phyloP scores from a whole-genome alignment of 2,329 filamentous ascomycete species.

The Polytolypa hystricis region DNA sequence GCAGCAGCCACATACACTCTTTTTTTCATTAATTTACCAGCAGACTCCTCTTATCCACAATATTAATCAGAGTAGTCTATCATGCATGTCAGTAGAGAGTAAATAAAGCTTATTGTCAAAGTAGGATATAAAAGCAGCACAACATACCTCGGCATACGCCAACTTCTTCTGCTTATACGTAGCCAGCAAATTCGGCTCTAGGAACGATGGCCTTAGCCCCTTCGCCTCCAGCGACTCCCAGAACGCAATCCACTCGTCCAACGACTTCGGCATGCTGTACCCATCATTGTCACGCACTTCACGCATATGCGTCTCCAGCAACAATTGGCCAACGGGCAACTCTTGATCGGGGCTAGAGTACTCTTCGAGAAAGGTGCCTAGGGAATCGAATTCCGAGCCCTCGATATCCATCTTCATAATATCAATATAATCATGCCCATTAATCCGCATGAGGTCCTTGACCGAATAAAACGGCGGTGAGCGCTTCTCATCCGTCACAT shows the following conservation, averaged over 20 bases:
- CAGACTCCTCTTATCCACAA: conserved; percentile 3
- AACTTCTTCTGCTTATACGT: conserved; percentile 4
- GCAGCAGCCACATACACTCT: too few relatives aligned
- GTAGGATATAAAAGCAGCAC: neutral
- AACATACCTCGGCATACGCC: conserved; percentile 7
- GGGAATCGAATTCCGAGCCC: conserved; percentile 9
- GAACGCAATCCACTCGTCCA: conserved; percentile 17
- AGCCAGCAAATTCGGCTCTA: conserved; percentile 18
- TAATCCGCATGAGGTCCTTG: conserved; percentile 8
- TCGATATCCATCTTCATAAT: conserved; percentile 11
- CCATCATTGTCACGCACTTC: neutral
- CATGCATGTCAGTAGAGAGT: neutral
- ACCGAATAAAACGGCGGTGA: conserved; percentile 10
- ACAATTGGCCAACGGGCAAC: conserved; percentile 5
- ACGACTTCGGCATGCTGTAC: conserved; percentile 3
- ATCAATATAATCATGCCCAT: conserved; percentile 10
- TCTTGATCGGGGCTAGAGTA: conserved; percentile 1
- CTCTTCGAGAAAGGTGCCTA: conserved; percentile 5
- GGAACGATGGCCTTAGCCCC: conserved; percentile 17
- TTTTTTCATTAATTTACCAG: conserved; percentile 2
- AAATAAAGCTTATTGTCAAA: neutral
- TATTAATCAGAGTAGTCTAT: conserved; percentile 5
- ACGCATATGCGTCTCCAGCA: conserved; percentile 5
- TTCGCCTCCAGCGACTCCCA: conserved; percentile 20
- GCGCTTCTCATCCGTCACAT: conserved; percentile 7